These are phyloP conservation scores for Leptographium galeiforme DNA, from an alignment of 2,329 filamentous ascomycete genomes.

Conservation along the genomic window DNA sequence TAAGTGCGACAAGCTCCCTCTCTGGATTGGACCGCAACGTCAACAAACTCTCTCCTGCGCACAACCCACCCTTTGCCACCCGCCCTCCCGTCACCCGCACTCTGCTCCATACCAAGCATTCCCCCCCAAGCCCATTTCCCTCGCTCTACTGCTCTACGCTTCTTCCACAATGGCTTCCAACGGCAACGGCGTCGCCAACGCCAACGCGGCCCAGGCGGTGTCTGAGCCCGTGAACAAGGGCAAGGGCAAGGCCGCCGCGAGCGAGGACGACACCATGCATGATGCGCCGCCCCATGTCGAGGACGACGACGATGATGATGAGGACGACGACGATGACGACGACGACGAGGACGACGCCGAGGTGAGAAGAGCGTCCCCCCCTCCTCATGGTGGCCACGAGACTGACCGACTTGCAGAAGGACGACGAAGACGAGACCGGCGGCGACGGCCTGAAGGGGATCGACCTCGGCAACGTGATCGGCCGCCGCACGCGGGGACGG, in stretches of 20 bases:
- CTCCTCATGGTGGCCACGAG: background rate
- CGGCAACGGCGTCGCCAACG: conserved; percentile 34
- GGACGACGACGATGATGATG: conserved; percentile 56
- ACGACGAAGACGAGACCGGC: conserved; percentile 49
- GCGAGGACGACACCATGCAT: conserved; percentile 37
- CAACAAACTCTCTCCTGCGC: background rate
- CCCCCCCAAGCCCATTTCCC: too few relatives aligned
- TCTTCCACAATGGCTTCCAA: conserved; percentile 29
- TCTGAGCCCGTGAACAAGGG: conserved; percentile 33
- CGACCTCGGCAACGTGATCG: conserved; percentile 79
- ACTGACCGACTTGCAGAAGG: background rate
- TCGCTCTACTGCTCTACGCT: background rate
- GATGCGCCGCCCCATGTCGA: conserved; percentile 63
- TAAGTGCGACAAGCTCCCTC: conserved; percentile 2
- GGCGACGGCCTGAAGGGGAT: conserved; percentile 84
- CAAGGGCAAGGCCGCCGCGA: conserved; percentile 62
- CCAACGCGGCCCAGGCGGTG: conserved; percentile 20
- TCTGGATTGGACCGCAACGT: background rate
- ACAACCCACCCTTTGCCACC: background rate
- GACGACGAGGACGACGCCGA: conserved; percentile 43
- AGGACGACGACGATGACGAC: conserved; percentile 58
- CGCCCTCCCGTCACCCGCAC: background rate
- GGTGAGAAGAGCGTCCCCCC: conserved; percentile 11
- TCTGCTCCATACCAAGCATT: background rate
- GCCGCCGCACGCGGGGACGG: conserved; percentile 79